These are phyloP conservation scores for Globisporangium iwayamae DNA, from an alignment of 352 stramenopile species.

Conservation along the genomic window DNA sequence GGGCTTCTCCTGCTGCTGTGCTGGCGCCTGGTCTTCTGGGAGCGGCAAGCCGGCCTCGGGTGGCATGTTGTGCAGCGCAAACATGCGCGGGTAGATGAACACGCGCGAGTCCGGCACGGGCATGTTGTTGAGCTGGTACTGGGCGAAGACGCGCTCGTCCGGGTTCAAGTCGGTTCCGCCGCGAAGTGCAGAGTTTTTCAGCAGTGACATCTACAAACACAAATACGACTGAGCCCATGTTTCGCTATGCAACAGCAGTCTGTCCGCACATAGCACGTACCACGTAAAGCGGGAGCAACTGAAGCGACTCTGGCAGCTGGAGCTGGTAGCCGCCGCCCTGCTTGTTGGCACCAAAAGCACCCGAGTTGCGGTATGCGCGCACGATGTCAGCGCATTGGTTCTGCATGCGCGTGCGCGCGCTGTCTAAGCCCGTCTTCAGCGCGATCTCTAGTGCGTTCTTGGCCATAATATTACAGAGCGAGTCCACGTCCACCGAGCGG, in stretches of 20 bases:
- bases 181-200: constrained; percentile 97
- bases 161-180: constrained; percentile 95
- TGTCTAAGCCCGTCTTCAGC: constrained; percentile 94
- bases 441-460: constrained; percentile 94
- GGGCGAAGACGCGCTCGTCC: constrained; percentile 93
- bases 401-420: constrained; percentile 90
- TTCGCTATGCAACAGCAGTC: constrained; percentile 6
- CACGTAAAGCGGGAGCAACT: constrained; percentile 95
- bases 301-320: constrained; percentile 87
- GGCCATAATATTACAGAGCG: constrained; percentile 92
- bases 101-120: constrained; percentile 84
- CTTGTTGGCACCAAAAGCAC: constrained; percentile 61
- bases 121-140: constrained; percentile 95
- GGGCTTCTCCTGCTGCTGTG: constrained; percentile 35
- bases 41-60: constrained; percentile 78
- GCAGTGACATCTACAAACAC: constrained; percentile 87
- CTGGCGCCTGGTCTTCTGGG: constrained; percentile 34
- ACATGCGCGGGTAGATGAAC: constrained; percentile 98
- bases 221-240: background rate
- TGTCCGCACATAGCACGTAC: constrained; percentile 34
- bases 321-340: constrained; percentile 73
- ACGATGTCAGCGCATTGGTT: constrained; percentile 93
- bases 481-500: constrained; percentile 90
- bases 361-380: constrained; percentile 83
- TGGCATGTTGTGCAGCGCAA: constrained; percentile 92